Evolutionary conservation across 495 filamentous ascomycete genomes (phyloP), one percentile per base, ranked within the genome.

Genomic region (Penicillium coprophilum): DNA sequence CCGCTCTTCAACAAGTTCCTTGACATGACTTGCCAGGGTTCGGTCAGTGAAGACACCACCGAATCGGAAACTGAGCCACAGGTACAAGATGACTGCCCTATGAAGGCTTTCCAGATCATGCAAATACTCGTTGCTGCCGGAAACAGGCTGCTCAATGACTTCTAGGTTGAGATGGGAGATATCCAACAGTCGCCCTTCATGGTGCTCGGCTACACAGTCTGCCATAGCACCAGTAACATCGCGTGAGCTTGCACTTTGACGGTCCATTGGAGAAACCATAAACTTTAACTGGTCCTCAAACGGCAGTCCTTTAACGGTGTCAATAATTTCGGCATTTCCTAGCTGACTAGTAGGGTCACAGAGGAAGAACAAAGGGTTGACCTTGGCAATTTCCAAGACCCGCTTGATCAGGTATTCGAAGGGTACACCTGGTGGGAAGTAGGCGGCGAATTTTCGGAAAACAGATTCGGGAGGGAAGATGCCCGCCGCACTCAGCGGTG

Each of bases 1-100:
- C 63, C 80, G 82, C 27, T 82, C 77, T 74, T 97, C 92, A 15
- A 91, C 86, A 46, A 96, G 57, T 19, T 70, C 66, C 70, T 97
- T 97, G 34, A 90, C 83, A 69, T 96, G 86, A 49, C 87, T 82
- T 1, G 90, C 91, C 21, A 96, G 81, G 27, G 77, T 77, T 57
- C 91, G 83, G 57, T 87, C 89, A 11, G 79, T 81, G 68, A 97
- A 96, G 11, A 96, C 80, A 48, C 92, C 90, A 11, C 86, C 67
- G 58, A 87, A 86, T 5, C 85, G 77, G 60, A 79, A 88, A 55
- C 82, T 84, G 17, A 97, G 77, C 94, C 94, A 98, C 8, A 92
- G 77, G 62, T 96, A 98, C 19, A 93, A 70, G 19, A 93, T 87
- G 31, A 97, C 71, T 15, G 82, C 76, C 65, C 89, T 91, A 72